A percentile compares a stretch with the other conserved stretches of the same genome.
Evolutionary conservation across 179 eudicot species (phyloP).

Genomic region (Beta macrorhiza): DNA sequence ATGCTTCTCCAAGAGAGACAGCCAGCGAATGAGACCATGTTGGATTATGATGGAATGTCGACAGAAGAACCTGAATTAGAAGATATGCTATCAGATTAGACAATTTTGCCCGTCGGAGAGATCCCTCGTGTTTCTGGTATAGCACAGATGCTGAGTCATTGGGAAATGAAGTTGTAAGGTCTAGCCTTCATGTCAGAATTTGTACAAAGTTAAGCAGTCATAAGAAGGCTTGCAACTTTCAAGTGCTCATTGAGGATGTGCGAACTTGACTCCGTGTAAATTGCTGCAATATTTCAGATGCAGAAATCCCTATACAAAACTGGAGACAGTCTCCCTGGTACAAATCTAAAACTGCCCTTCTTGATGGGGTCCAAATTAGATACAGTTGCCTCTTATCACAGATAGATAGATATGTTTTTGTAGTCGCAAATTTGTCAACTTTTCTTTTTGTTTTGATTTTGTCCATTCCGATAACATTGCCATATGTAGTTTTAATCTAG

Average conservation of each 20-base stretch:
- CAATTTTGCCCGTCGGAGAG: constrained; percentile 2
- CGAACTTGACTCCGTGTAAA: background rate
- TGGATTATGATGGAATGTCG: constrained; percentile 47
- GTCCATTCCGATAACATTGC: background rate
- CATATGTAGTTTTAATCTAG: background rate
- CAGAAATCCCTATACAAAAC: background rate
- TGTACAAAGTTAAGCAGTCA: constrained; percentile 30
- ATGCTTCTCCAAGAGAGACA: constrained; percentile 34
- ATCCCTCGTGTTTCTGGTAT: background rate
- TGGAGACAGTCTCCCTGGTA: background rate
- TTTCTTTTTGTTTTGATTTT: background rate
- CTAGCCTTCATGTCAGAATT: constrained; percentile 22
- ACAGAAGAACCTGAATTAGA: constrained; percentile 86
- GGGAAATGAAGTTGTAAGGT: constrained; percentile 3
- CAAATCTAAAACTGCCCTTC: background rate
- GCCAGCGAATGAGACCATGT: constrained; percentile 48
- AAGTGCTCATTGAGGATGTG: constrained; percentile 3
- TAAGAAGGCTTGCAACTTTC: constrained; percentile 3
- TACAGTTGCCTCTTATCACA: constrained; percentile 9
- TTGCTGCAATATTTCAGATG: background rate
- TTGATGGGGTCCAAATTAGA: constrained; percentile 1
- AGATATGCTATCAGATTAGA: constrained; percentile 75
- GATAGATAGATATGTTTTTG: background rate
- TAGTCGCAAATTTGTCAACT: background rate
- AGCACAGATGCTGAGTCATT: background rate